phyloP scores from a whole-genome alignment of 2,329 filamentous ascomycete genomes.

The Arthrobotrys iridis region DNA sequence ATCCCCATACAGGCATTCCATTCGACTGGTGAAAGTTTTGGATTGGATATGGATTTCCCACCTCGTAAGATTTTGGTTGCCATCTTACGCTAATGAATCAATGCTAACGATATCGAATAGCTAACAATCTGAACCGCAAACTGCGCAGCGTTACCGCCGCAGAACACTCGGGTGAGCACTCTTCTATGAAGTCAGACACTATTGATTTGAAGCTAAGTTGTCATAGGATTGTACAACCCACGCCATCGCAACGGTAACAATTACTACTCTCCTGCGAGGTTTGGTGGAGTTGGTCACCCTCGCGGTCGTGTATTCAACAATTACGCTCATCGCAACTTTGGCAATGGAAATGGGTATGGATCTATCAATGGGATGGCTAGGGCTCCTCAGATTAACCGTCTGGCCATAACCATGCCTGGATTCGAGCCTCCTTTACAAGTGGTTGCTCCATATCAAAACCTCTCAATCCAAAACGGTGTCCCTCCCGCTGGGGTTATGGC shows the following conservation, averaged over 20 bases:
- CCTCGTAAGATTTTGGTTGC: conserved; percentile 18
- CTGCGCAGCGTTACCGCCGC: conserved; percentile 32
- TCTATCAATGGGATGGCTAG: not conserved
- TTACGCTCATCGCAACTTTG: conserved; percentile 56
- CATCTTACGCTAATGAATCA: not conserved
- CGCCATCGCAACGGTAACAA: not conserved
- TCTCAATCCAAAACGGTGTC: not conserved
- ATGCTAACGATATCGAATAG: conserved; percentile 3
- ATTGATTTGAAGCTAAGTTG: not conserved
- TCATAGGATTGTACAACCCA: conserved; percentile 26
- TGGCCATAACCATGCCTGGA: conserved; percentile 2
- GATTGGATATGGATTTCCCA: conserved; percentile 32
- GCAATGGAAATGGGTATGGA: conserved; percentile 55
- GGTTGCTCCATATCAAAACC: not conserved
- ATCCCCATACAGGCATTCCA: conserved; percentile 17
- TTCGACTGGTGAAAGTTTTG: not conserved
- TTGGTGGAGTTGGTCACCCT: conserved; percentile 45
- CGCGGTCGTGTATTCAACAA: conserved; percentile 60
- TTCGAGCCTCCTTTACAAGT: not conserved
- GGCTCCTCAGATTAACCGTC: not conserved
- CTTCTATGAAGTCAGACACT: not conserved
- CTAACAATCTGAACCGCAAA: conserved; percentile 36
- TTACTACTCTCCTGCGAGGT: not conserved
- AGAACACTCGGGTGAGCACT: conserved; percentile 30
- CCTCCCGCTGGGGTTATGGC: not conserved